Base-by-base conservation (phyloP, 2,329 filamentous ascomycete species). In the Alternaria infectoria region DNA sequence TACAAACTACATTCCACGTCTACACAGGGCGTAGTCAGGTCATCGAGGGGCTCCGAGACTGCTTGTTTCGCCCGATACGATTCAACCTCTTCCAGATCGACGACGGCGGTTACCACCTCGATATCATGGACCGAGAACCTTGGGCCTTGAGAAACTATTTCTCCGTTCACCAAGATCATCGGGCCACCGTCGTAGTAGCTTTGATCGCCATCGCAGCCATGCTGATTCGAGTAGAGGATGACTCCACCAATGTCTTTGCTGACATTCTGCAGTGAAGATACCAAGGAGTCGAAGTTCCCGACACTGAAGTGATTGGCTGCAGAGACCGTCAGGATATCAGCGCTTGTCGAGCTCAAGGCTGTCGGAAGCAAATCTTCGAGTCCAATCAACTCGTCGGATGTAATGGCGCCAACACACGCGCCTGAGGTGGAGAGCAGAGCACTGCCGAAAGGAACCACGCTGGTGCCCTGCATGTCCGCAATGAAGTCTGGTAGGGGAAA, bases 51-150 rank as follows among this genome's bases (percentile, higher is more conserved):
- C 36, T 17, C 36, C 36, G 36, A 40, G 15, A 40, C n/a, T n/a
- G 86, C 86, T 12, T 85, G 83, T 0, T 83, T 81, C n/a, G 81
- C 86, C 0, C 91, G 83, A 70, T 84, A 89, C 1, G 85, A 82
- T 28, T 90, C 82, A 7, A 95, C 90, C 66, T 92, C 89, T 70
- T 95, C 92, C 2, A 89, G 76, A 59, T 89, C 87, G 0, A 88
- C 84, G 1, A 86, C 83, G 1, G 85, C 87, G 5, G 86, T 84
- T 36, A 87, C 80, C 5, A 87, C 85, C 59, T 86, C 83, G 0
- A 89, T 82, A 58, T 77, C 70, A n/a, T 70, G 85, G 9, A 91
- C 77, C n/a, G 83, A 86, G 78, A 91, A 91, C 69, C 92, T 89
- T 1, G 85, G 85, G 3, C 87, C 88, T 74, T 91, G 89, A 1